Evolutionary conservation across 1,284 basidiomycete genomes (phyloP), one percentile per base, ranked within the genome.

Genomic region (Fomes fomentarius): DNA sequence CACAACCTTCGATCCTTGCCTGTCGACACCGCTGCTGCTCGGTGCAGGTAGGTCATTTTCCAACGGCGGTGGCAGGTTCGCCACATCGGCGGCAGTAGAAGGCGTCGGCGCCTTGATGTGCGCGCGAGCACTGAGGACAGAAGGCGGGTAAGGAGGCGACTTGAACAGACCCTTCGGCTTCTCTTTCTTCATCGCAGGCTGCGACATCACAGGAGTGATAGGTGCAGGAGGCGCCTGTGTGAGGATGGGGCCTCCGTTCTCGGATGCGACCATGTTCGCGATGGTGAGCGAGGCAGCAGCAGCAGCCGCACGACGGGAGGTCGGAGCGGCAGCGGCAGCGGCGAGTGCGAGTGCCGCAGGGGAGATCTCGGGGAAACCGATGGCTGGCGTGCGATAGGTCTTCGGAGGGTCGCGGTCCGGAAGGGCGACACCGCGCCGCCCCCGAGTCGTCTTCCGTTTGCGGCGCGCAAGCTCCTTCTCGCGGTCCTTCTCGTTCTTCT

Each of bases 401-500:
- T 94, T 86, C 66, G 91, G 84, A 2, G 94, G 91, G 61, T 99
- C 96, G 49, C 96, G 87, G 68, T 99, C 97, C 0, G 96, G 95
- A 14, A 98, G 76, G 1, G 86, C 85, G 58, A 97, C 80, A n/a
- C 94, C 95, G 44, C 96, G 81, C 48, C 95, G 81, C 4, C 93
- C 94, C 56, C 96, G 85, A 0, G 92, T 94, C 63, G 92, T 91
- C 43, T 95, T 82, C 73, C 96, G 93, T 58, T 93, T 82, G 39
- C 94, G 84, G 63, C 87, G 87, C 60, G 82, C 87, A 60, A 92
- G 82, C 63, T 98, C 94, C 73, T 93, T 93, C 73, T 98, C 96
- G 50, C 94, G 83, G 63, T 98, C 96, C 69, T 91, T 91, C 72
- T 99, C 96, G 64, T 88, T 89, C 50, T 87, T 80, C 58, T 94